Base-by-base conservation (phyloP, 2,329 filamentous ascomycete genomes). In the Penicillium sp. region DNA sequence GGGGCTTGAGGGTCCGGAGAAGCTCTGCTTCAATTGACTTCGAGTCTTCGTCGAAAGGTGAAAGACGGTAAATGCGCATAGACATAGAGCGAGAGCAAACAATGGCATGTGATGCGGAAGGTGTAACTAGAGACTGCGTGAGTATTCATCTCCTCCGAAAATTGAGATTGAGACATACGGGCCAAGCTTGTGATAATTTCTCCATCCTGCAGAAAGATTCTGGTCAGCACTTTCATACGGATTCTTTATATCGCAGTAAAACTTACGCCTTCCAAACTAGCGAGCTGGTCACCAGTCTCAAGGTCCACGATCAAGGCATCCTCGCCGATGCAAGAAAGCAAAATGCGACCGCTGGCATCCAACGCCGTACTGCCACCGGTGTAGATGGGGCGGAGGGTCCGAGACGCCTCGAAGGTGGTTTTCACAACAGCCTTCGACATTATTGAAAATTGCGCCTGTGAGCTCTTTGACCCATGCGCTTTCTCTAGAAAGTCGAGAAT, bases 11-110 rank as follows among this genome's bases (percentile, higher is more conserved):
- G 3, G 91, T 93, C 66, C 92, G 87, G 16, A 90, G 73, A 16
- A 96, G 85, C 49, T 88, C 86, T 21, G 87, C 76, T 52, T 87
- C 84, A 59, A 93, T 82, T 4, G 80, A 76, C 47, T 80, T 80
- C 37, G 84, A 81, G 21, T 84, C 80, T 27, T 80, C 74, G 52
- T 79, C 79, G 21, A 85, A 84, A 26, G 81, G 79, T 51, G 83
- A 82, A 26, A 99, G 81, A 19, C 88, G 78, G 77, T 91, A 98
- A 64, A 98, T 92, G 70, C 90, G 89, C 92, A 98, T 96, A 7
- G 92, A 93, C 54, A 97, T 82, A n/a, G 93, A 98, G 65, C 93
- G 88, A 19, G 95, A 99, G 79, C 93, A 98, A 65, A 96, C 80
- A 63, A 96, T 87, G 54, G 98, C 84, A 74, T 97, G 91, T 26